Percentiles rank a stretch among this genome's conserved stretches.
These are phyloP conservation scores for Lenwebbia sp. DNA, from an alignment of 345 rosid species.

Conservation along the genomic window DNA sequence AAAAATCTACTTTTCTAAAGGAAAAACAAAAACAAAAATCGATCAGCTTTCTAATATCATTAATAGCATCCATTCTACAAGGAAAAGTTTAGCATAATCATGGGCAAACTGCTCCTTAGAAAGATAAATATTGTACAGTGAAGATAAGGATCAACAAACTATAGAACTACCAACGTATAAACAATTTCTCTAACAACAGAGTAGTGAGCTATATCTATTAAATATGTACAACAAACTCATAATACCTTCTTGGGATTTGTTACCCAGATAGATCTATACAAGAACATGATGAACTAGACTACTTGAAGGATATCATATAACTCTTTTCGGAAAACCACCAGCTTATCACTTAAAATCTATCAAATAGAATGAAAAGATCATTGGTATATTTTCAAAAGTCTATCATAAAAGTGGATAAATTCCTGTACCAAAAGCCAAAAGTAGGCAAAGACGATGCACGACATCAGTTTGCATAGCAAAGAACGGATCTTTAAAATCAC, in stretches of 20 bases:
- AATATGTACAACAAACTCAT: neutral
- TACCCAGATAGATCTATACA: neutral
- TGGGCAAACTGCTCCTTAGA: neutral
- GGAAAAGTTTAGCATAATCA: neutral
- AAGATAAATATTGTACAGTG: neutral
- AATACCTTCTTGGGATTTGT: neutral
- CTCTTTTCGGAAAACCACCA: neutral
- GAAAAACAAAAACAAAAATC: neutral
- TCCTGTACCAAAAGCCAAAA: neutral
- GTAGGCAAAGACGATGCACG: neutral
- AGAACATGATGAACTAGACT: neutral
- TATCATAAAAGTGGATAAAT: neutral
- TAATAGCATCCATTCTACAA: neutral
- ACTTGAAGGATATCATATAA: neutral
- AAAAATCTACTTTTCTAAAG: neutral
- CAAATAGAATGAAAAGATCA: neutral
- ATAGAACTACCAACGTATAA: neutral
- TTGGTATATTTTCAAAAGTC: neutral
- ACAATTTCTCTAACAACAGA: neutral
- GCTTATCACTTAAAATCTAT: neutral
- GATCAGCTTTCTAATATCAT: neutral
- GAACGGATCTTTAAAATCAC: neutral
- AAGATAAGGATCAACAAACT: neutral
- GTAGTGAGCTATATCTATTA: neutral
- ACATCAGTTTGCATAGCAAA: neutral